Base-by-base conservation (phyloP, 345 rosid species). In the Sapria himalayana region DNA sequence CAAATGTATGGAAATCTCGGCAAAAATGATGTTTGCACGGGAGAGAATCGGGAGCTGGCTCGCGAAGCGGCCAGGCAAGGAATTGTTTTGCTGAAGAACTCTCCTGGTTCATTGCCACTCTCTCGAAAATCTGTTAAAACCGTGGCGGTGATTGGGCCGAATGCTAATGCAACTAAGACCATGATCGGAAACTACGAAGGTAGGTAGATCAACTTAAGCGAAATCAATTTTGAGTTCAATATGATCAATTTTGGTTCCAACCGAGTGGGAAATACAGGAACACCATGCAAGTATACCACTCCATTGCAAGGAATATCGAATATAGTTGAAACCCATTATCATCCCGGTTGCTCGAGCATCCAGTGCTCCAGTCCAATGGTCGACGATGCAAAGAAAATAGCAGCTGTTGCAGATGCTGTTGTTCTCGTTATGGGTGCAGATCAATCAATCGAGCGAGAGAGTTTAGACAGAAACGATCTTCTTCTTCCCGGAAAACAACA, bases 101-200 rank as follows among this genome's bases (percentile, higher is more conserved):
- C 33, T 0, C 52, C 45, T 7, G 73, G 67, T 3, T 72, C 63
- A 6, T 49, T 89, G 42, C 98, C 98, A 20, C 56, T 89, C n/a
- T 59, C 80, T 43, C 71, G 78, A 7, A 32, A 51, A 22, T 29
- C 72, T 22, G 65, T 69, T 16, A 76, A 70, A 52, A 57, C 63
- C 14, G 38, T 89, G 33, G 94, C 98, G 0, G 91, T 89, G 16
- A 79, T 89, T 19, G 98, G 98, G 39, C 94, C 98, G 0, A 78
- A 89, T 31, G 85, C 82, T n/a, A 71, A 89, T 48, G 94, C 69
- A 58, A 82, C 98, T 1, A 72, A 74, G 34, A 76, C 91, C 25
- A 89, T 89, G 98, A 82, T 89, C 12, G 98, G 98, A 32, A 89
- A 89, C 71, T 89, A 82, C 20, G 93, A 66, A 69, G 97, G 93